A percentile compares a stretch with the other conserved stretches of the same genome.
These are phyloP conservation scores for Brettanomyces anomalus DNA, from an alignment of 805 yeast genomes.

Conservation along the genomic window DNA sequence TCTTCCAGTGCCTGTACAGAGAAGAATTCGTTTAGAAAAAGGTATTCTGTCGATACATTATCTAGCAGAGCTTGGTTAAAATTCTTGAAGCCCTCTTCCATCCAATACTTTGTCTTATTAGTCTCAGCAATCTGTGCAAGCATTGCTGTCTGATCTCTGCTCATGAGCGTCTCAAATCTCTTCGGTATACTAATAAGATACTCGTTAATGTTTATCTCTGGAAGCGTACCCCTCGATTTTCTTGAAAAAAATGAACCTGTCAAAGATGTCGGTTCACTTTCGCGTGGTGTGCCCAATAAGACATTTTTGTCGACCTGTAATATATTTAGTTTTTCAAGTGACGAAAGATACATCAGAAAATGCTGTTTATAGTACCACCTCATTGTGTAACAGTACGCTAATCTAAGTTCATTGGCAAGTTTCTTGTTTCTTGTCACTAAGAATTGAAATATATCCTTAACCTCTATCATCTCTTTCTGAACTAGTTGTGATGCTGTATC, in stretches of 20 bases:
- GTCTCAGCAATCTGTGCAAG: constrained; percentile 81
- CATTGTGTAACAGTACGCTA: constrained; percentile 84
- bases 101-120: constrained; percentile 49
- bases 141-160: constrained; percentile 43
- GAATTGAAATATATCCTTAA: constrained; percentile 55
- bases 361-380: constrained; percentile 83
- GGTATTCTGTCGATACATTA: constrained; percentile 68
- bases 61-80: constrained; percentile 67
- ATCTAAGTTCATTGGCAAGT: constrained; percentile 62
- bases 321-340: constrained; percentile 56
- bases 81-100: constrained; percentile 67
- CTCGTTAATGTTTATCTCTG: constrained; percentile 33
- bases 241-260: constrained; percentile 8
- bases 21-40: constrained; percentile 67
- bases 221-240: constrained; percentile 2
- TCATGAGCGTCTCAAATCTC: constrained; percentile 44
- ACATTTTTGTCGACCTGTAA: constrained; percentile 42
- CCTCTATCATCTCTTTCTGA: constrained; percentile 55
- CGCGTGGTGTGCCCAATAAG: constrained; percentile 16
- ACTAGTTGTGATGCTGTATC: constrained; percentile 64
- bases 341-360: constrained; percentile 67
- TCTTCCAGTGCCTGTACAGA: constrained; percentile 37
- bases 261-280: constrained; percentile 9
- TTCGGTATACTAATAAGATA: constrained; percentile 48
- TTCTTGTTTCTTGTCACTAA: constrained; percentile 44